Base-by-base conservation (phyloP, 164 flowering plant genomes). In the Euptelea pleiosperma region DNA sequence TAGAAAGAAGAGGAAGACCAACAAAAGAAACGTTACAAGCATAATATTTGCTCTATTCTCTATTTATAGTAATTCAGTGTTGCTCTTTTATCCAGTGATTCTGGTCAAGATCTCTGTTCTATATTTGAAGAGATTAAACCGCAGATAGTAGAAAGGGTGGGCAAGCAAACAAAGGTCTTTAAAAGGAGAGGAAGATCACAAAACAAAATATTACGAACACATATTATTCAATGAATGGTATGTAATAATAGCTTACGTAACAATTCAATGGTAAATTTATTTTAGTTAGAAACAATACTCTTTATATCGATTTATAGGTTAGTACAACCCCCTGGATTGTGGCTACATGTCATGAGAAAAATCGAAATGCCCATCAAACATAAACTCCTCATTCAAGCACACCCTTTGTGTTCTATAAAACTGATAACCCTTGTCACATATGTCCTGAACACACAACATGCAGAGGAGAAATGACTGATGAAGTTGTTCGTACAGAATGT, bases 401-500 rank as follows among this genome's bases (percentile, higher is more conserved):
- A 1, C 28, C 9, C n/a, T n/a, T n/a, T n/a, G n/a, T n/a, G n/a
- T n/a, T n/a, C 5, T 7, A 8, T 14, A 1, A 2, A 19, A 8
- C 48, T 19, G 9, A 19, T 12, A 19, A 6, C 22, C 28, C 3
- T 6, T 44, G 7, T 6, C 48, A 7, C 19, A 26, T 44, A 44
- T 26, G 48, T 44, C 22, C 28, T 44, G 8, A 44, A 9, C 22
- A 19, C 12, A 19, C 6, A 21, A 43, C 57, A 36, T 28, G 52
- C 1, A 26, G 64, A 35, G 53, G 33, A 8, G 55, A 48, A 61
- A 51, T 2, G 6, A 26, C 21, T 43, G 69, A 55, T 28, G 35
- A 6, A 8, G 48, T 44, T 19, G 25, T 40, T 10, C 41, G 24
- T 41, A 31, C 8, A 25, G 30, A 51, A 28, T 15, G 15, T 47